Evolutionary conservation across 1,284 basidiomycete species (phyloP), one percentile per base, ranked within the genome.

Genomic region (Fomitopsis betulina): DNA sequence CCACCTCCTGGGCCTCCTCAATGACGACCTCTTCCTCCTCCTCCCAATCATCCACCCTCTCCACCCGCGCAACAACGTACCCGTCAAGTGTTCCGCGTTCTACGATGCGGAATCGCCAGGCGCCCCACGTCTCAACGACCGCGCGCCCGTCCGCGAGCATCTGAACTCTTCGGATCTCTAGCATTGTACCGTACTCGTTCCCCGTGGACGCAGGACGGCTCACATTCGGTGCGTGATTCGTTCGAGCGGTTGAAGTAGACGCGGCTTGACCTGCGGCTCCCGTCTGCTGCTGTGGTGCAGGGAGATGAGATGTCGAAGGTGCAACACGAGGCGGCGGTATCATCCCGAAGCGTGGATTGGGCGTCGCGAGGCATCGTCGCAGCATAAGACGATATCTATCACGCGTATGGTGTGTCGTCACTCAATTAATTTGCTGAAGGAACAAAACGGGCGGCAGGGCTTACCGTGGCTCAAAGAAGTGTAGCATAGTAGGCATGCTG

Each of bases 61-160:
- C 94, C 42, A 96, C 84, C 49, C 91, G 78, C 2, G 86, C 94
- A 51, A 97, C 89, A 68, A 86, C 87, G 70, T 98, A 98, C 6
- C 95, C 96, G 70, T 98, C 95, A 57, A 93, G 71, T 27, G 79
- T 82, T 1, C 89, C 92, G 57, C 86, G 83, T 69, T 96, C 93
- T 60, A 96, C 73, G 61, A 97, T 81, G 53, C 91, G 83, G 74
- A 98, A 98, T 12, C 96, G 85, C 70, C 85, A 85, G 6, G 84
- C 83, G 1, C 95, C 95, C 71, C 86, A 84, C 0, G 93, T 91
- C 72, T 96, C 91, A 37, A 97, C 87, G 78, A 96, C 85, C 69
- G 91, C 93, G 43, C 95, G 79, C 7, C 96, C 95, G 72, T 98
- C 96, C 2, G 87, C 80, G 21, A 95, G 79, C 85, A 94, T 93